Conservation (phyloP, 768 basidiomycete genomes). For the Boletus subparvulus region DNA sequence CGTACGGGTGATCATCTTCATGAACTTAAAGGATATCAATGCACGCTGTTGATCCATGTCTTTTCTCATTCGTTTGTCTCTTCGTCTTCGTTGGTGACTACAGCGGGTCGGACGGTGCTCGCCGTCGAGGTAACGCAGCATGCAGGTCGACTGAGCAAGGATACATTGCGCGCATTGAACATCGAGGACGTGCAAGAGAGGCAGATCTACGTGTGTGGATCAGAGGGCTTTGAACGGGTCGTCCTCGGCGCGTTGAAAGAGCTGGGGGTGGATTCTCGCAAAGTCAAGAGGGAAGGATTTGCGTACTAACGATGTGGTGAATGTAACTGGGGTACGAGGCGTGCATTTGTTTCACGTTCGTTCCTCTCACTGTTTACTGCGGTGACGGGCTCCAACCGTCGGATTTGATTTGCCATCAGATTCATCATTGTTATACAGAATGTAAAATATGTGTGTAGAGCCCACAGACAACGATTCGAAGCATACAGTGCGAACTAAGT, state of each 20-base stretch:
- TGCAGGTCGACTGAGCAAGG: conserved; percentile 18
- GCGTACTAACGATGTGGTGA: conserved; percentile 34
- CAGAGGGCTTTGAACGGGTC: conserved; percentile 43
- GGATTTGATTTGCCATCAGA: neutral
- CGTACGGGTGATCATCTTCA: neutral
- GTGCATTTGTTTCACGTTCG: neutral
- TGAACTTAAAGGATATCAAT: neutral
- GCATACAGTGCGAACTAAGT: neutral
- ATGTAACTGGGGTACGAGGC: neutral
- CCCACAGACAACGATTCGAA: neutral
- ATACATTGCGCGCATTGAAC: conserved; percentile 2
- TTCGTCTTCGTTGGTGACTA: neutral
- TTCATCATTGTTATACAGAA: neutral
- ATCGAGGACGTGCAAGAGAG: conserved; percentile 20
- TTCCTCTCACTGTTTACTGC: neutral
- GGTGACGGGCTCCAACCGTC: neutral
- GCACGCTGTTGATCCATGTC: conserved; percentile 38
- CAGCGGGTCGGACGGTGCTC: conserved; percentile 13
- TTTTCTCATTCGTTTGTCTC: conserved; percentile 28
- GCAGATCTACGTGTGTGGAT: conserved; percentile 52
- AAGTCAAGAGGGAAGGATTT: conserved; percentile 43
- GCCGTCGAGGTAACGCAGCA: conserved; percentile 19
- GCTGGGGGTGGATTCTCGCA: conserved; percentile 35
- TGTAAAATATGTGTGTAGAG: neutral
- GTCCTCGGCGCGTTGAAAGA: conserved; percentile 35